Evolutionary conservation across 2,329 filamentous ascomycete species (phyloP), one percentile per base, ranked within the genome.

Genomic region (Hypoxylon sp.): DNA sequence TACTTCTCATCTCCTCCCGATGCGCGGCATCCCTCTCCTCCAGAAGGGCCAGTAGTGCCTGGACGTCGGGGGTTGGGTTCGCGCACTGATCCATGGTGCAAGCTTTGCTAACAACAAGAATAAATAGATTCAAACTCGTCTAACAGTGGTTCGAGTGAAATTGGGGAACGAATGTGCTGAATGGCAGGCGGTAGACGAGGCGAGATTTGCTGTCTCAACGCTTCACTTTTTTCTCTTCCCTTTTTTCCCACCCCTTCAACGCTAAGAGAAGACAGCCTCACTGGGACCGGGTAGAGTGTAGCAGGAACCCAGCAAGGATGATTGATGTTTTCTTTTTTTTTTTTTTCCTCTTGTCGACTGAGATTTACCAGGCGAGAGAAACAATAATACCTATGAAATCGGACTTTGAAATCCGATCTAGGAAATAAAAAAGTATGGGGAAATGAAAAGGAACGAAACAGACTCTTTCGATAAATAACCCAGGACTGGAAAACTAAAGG

Each of bases 21-120:
- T 57, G 44, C 31, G 36, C 46, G 42, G 47, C 51, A 50, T 61
- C 45, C 36, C 42, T 56, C 45, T 56, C 48, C 51, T 58, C 30
- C 15, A 65, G 36, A 52, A 63, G 53, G 38, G 61, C 62, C 32
- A 46, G 57, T 47, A 69, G 59, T 43, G 57, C 56, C 52, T 62
- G 50, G 48, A 67, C 66, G 53, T 63, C 61, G 47, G 57, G 59
- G 48, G 67, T 59, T 26, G 59, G 60, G 31, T 62, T 57, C 19
- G 53, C 51, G 52, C 42, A 47, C 38, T 57, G 57, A 54, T 53
- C 63, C 64, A 68, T 68, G 57, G 54, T 56, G 43, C 47, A 42
- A 44, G 48, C 34, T 46, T n/a, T n/a, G n/a, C n/a, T n/a, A n/a
- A n/a, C n/a, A n/a, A n/a, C n/a, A n/a, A n/a, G n/a, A n/a, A n/a